A percentile compares a stretch with the other conserved stretches of the same genome.
Evolutionary conservation across 345 rosid genomes (phyloP).

Genomic region (Lepidium africanum): DNA sequence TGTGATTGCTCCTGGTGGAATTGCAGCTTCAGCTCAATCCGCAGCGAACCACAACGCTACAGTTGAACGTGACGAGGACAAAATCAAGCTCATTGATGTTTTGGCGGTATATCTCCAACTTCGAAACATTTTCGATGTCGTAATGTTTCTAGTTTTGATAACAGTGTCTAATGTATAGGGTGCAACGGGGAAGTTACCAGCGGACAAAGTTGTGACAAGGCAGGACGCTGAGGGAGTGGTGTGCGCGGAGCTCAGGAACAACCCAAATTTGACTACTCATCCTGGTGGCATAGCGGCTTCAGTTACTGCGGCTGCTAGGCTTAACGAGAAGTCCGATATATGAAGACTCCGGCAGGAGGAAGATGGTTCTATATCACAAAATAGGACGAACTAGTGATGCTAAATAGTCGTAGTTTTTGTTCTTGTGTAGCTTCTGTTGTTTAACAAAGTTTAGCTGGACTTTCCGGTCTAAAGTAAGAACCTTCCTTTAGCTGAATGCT

Average conservation of each 20-base stretch:
- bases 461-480: background rate
- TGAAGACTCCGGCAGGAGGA: background rate
- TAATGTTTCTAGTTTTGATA: background rate
- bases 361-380: constrained; percentile 34
- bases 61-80: constrained; percentile 32
- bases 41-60: constrained; percentile 51
- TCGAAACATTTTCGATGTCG: background rate
- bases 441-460: background rate
- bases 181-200: constrained; percentile 39
- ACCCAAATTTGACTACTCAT: constrained; percentile 33
- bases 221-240: constrained; percentile 64
- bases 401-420: constrained; percentile 30
- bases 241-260: constrained; percentile 61
- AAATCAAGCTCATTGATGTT: constrained; percentile 47
- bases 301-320: constrained; percentile 58
- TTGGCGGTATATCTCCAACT: constrained; percentile 27
- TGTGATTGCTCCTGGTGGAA: constrained; percentile 40
- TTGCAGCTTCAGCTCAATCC: constrained; percentile 63
- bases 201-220: constrained; percentile 56
- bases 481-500: background rate
- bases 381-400: constrained; percentile 1
- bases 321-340: constrained; percentile 37
- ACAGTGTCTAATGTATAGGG: constrained; percentile 29
- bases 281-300: constrained; percentile 71
- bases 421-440: constrained; percentile 36